Evolutionary conservation across 1,284 basidiomycete species (phyloP), one percentile per base, ranked within the genome.

Genomic region (Pterula multifida): DNA sequence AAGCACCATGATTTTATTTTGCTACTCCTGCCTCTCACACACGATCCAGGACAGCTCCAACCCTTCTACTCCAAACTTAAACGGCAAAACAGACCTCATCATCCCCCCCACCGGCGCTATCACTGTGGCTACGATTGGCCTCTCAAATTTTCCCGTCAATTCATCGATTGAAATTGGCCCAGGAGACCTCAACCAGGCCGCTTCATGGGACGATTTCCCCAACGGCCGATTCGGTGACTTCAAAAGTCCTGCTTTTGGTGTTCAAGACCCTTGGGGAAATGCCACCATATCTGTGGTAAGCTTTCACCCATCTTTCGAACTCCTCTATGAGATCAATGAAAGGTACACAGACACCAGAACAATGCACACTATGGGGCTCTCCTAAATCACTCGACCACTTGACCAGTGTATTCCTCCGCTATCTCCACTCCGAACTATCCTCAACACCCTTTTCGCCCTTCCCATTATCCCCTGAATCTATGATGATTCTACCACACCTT

Each of bases 201-300:
- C 81, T 1, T 79, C 78, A 19, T 99, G 95, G 95, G 96, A 99
- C 63, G 96, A 99, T 63, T 98, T 96, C 64, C 95, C 95, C 2
- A 98, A 98, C 61, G 95, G 95, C 49, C 83, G 95, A n/a, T 98
- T 98, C 65, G 96, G 96, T 54, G 96, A 98, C 64, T 90, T 89
- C 57, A 89, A 96, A 61, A 93, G 89, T 70, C 95, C 95, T 3
- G 95, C 95, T 0, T 98, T 89, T 60, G 96, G 96, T 51, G 81
- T 72, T 46, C 78, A 78, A 56, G 82, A 82, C 55, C 81, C 73
- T 3, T 90, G 85, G 85, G 82, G 81, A 48, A 76, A 78, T 47
- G 71, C 72, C 13, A 71, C 68, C 45, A 66, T 79, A 17, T 42
- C 9, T 26, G 70, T 73, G 48, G 83, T 81, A 58, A 39, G 71